These are phyloP conservation scores for Tylopilus intermedius DNA, from an alignment of 768 basidiomycete species.

Conservation along the genomic window DNA sequence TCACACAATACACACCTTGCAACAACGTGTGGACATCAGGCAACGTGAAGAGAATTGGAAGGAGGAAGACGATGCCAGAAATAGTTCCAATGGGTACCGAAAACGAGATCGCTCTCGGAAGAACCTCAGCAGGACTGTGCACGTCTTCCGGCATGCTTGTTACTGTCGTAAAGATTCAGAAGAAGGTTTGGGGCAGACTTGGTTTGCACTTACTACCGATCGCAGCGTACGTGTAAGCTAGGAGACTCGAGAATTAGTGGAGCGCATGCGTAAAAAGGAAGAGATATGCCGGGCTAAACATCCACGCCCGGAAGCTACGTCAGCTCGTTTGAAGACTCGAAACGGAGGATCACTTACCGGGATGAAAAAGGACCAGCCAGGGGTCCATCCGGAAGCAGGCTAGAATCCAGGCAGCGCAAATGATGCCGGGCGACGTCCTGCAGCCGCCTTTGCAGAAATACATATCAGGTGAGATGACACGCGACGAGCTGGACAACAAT, in stretches of 20 bases:
- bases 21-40: slow-evolving; percentile 53
- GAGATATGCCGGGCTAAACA: slow-evolving; percentile 25
- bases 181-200: background rate
- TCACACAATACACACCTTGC: slow-evolving; percentile 35
- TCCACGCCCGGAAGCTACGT: background rate
- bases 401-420: slow-evolving; percentile 59
- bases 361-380: slow-evolving; percentile 67
- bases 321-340: background rate
- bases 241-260: slow-evolving; percentile 17
- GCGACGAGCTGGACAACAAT: background rate
- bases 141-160: slow-evolving; percentile 69
- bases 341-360: slow-evolving; percentile 36
- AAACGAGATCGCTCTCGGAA: slow-evolving; percentile 52
- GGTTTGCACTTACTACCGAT: slow-evolving; percentile 45
- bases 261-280: background rate
- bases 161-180: slow-evolving; percentile 33
- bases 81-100: slow-evolving; percentile 51
- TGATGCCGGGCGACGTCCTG: slow-evolving; percentile 47
- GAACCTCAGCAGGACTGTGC: slow-evolving; percentile 47
- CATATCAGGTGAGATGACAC: slow-evolving; percentile 39
- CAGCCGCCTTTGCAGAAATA: slow-evolving; percentile 52
- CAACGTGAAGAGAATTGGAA: slow-evolving; percentile 62
- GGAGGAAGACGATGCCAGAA: slow-evolving; percentile 49
- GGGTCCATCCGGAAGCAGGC: slow-evolving; percentile 59
- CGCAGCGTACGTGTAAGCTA: slow-evolving; percentile 53